These are phyloP conservation scores for Trifolium pratense DNA, from an alignment of 306 rosid species.

Conservation along the genomic window DNA sequence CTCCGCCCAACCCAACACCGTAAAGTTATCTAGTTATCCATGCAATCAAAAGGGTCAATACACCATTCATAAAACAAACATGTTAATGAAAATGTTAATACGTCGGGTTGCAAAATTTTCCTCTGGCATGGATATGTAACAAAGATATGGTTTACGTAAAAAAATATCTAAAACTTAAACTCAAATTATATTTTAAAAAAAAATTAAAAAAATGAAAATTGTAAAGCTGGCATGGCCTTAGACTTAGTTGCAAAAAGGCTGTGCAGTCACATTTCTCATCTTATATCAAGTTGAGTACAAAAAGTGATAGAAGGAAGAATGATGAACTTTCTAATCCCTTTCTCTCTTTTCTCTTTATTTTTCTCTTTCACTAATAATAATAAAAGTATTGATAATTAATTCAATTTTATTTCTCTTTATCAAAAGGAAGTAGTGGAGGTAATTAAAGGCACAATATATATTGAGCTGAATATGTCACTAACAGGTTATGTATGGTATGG, in stretches of 20 bases:
- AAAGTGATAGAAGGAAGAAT: constrained; percentile 45
- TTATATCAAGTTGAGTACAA: constrained; percentile 34
- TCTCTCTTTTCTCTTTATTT: neutral
- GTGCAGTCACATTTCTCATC: constrained; percentile 32
- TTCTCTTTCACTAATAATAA: constrained; percentile 4
- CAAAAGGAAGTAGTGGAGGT: constrained; percentile 38
- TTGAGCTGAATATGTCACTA: constrained; percentile 24
- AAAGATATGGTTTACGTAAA: too few species aligned
- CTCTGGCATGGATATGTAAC: too few species aligned
- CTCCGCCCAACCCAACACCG: too few species aligned
- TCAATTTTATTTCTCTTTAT: neutral
- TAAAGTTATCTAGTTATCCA: too few species aligned
- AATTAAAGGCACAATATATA: neutral
- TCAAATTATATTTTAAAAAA: too few species aligned
- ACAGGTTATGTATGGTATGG: constrained; percentile 31
- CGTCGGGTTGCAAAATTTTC: too few species aligned
- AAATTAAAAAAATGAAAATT: neutral
- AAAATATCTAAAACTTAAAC: too few species aligned
- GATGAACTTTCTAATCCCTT: constrained; percentile 36
- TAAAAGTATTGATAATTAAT: neutral
- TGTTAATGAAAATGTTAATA: too few species aligned
- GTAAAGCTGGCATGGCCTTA: constrained; percentile 32
- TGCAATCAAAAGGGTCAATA: too few species aligned
- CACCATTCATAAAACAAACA: too few species aligned
- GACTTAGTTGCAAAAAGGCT: constrained; percentile 43